Conservation (phyloP, 805 yeast genomes). For the Kodamaea lidongshanica region DNA sequence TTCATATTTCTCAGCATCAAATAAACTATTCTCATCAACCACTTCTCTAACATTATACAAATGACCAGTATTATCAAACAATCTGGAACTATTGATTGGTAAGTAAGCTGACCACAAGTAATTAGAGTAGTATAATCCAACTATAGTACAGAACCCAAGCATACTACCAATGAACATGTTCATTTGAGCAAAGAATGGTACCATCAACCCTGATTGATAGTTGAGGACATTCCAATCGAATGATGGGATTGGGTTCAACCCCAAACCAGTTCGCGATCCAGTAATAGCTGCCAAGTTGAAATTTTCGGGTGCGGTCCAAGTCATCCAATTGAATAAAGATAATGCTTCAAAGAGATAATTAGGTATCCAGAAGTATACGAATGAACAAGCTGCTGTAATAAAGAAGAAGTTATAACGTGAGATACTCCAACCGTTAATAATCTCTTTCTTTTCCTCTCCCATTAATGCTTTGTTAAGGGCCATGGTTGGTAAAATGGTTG, state of each 20-base stretch:
- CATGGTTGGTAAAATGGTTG: conserved; percentile 26
- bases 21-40: conserved; percentile 6
- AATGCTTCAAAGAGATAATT: conserved; percentile 21
- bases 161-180: conserved; percentile 20
- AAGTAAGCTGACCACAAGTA: conserved; percentile 24
- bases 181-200: conserved; percentile 21
- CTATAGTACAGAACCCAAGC: conserved; percentile 19
- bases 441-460: conserved; percentile 21
- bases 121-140: conserved; percentile 25
- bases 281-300: conserved; percentile 19
- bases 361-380: conserved; percentile 27
- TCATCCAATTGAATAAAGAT: conserved; percentile 26
- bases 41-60: conserved; percentile 14
- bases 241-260: conserved; percentile 25
- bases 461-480: conserved; percentile 25
- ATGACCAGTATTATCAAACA: conserved; percentile 22
- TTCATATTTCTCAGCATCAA: conserved; percentile 15
- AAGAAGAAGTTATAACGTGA: conserved; percentile 19
- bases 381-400: conserved; percentile 13
- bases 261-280: conserved; percentile 22
- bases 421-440: conserved; percentile 27
- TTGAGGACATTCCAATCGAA: conserved; percentile 24
- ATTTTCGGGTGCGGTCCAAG: conserved; percentile 26
- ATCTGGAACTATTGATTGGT: conserved; percentile 18
- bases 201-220: conserved; percentile 11